These are phyloP conservation scores for Aspergillus coremiiformis DNA, from an alignment of 495 filamentous ascomycete species.

Conservation along the genomic window DNA sequence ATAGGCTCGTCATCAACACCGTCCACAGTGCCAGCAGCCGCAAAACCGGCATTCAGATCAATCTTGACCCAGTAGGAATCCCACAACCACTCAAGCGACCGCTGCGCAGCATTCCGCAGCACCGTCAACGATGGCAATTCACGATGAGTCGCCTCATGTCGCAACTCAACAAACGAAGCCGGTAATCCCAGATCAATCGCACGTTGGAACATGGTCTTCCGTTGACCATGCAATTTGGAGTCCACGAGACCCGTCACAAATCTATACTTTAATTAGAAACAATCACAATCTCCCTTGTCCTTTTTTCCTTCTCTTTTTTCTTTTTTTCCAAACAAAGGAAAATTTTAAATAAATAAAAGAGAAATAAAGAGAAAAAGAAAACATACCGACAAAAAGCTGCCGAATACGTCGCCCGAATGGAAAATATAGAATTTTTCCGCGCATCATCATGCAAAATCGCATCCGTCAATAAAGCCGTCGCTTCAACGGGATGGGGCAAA, in stretches of 20 bases:
- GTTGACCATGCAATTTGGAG: constrained; percentile 57
- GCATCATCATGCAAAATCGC: constrained; percentile 62
- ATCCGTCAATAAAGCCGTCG: constrained; percentile 68
- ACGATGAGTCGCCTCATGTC: constrained; percentile 86
- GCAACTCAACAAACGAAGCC: constrained; percentile 77
- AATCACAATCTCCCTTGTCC: neutral
- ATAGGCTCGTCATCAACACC: constrained; percentile 13
- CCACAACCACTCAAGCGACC: constrained; percentile 82
- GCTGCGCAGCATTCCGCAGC: constrained; percentile 54
- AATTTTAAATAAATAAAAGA: neutral
- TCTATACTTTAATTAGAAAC: constrained; percentile 35
- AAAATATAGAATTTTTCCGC: constrained; percentile 44
- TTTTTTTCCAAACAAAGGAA: no score
- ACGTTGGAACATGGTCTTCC: constrained; percentile 73
- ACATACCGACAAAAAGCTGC: constrained; percentile 55
- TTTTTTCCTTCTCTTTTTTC: neutral
- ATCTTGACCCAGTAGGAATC: constrained; percentile 65
- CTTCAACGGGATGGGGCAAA: constrained; percentile 75
- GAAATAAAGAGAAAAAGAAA: neutral
- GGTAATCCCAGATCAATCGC: constrained; percentile 71
- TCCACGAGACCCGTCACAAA: constrained; percentile 90
- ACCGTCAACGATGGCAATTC: constrained; percentile 68
- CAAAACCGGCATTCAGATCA: constrained; percentile 7
- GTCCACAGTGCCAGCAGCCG: neutral
- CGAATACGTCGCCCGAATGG: constrained; percentile 49